Evolutionary conservation across 208 protist genomes (phyloP), one percentile per base, ranked within the genome.

Genomic region (Leishmania turanica): DNA sequence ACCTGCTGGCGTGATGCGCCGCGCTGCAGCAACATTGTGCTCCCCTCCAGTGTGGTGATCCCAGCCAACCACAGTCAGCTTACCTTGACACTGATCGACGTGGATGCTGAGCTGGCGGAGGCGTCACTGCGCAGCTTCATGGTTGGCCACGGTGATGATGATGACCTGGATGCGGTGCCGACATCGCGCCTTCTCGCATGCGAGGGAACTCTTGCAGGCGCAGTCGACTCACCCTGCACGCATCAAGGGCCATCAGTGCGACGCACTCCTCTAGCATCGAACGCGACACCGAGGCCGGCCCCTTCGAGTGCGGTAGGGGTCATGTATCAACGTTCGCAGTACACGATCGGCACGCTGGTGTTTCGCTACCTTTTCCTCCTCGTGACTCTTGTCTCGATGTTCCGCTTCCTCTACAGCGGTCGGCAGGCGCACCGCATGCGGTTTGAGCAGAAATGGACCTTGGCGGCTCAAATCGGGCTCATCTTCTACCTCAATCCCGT

Each of bases 361-460:
- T 91, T 84, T 74, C 91, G 93, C 45, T 97, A 95, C 81, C 37
- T 85, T 27, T 90, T 90, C 70, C 66, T 97, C 31, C 8, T 88
- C 0, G 86, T 90, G 56, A 90, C 90, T 3, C 45, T 92, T 24
- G 34, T 90, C 49, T 83, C 85, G 45, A 74, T 92, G 45, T 71
- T 87, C 51, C 90, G 86, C 42, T 95, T 97, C 75, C 21, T 93
- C 5, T 90, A 89, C 60, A 85, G 85, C 34, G 83, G 80, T 37
- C 76, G 77, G 2, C 77, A 82, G 69, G 81, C 51, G 71, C 76
- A 34, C 37, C 49, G 81, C 17, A 70, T 87, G 69, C 47, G 85
- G 1, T 93, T 90, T 76, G 93, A 96, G 80, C 93, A 96, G 82
- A 84, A 84, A 73, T 92, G 91, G 85, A 83, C 92, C 27, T 85